Evolutionary conservation across 306 rosid species (phyloP).

Genomic region (Trifolium subterraneum): DNA sequence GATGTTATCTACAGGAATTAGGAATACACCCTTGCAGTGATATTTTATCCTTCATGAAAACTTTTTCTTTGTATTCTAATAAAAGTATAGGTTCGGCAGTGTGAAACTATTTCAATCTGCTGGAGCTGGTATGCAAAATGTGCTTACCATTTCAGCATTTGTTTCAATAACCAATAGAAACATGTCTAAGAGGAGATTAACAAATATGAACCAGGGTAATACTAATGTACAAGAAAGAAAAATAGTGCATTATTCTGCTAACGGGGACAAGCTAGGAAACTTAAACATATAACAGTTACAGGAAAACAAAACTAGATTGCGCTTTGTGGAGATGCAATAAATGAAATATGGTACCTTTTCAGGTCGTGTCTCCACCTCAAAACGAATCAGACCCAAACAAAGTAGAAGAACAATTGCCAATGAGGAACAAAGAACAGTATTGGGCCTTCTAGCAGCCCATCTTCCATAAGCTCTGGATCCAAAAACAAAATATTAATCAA

Average conservation of each 20-base stretch:
- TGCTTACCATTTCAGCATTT: slow-evolving; percentile 32
- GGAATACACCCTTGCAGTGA: slow-evolving; percentile 18
- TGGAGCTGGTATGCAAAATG: slow-evolving; percentile 12
- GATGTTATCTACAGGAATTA: slow-evolving; percentile 15
- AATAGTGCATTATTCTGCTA: slow-evolving; percentile 2
- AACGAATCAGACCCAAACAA: slow-evolving; percentile 74
- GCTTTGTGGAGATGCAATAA: slow-evolving; percentile 39
- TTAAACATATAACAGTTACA: not conserved
- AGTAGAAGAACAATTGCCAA: slow-evolving; percentile 77
- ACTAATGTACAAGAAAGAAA: slow-evolving; percentile 15
- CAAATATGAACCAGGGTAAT: not conserved
- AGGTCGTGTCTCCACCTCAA: slow-evolving; percentile 89
- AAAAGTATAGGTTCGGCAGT: not conserved
- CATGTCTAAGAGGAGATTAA: slow-evolving; percentile 23
- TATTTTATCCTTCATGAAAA: slow-evolving; percentile 17
- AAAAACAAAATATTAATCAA: slow-evolving; percentile 40
- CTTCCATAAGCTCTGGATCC: slow-evolving; percentile 77
- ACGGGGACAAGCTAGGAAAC: not conserved
- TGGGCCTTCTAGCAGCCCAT: slow-evolving; percentile 86
- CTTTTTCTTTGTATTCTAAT: slow-evolving; percentile 3
- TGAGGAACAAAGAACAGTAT: slow-evolving; percentile 74
- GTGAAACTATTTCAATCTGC: slow-evolving; percentile 26
- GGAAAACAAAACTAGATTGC: slow-evolving; percentile 32
- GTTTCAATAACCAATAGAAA: slow-evolving; percentile 30
- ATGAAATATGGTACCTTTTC: slow-evolving; percentile 70